A percentile compares a stretch with the other conserved stretches of the same genome.
phyloP scores from a whole-genome alignment of 306 rosid species.

The Fagus sylvatica region DNA sequence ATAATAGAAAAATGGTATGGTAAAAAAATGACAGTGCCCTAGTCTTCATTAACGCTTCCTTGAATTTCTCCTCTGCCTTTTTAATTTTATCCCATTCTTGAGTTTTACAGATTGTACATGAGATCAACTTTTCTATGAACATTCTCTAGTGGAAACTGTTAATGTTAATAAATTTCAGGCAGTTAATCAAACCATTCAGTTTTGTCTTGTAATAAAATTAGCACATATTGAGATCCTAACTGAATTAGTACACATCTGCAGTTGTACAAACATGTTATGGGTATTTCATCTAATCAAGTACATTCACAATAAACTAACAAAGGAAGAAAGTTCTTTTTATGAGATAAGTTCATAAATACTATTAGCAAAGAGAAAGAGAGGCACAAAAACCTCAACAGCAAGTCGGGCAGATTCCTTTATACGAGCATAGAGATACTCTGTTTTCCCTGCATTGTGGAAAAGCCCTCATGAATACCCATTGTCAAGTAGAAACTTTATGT shows the following conservation, averaged over 20 bases:
- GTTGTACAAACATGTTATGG: not conserved
- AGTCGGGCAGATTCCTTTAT: conserved; percentile 70
- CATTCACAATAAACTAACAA: not conserved
- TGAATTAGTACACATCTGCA: not conserved
- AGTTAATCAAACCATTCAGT: not conserved
- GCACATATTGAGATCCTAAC: not conserved
- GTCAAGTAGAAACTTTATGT: not conserved
- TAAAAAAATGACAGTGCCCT: not conserved
- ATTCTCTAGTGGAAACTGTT: not conserved
- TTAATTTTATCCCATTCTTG: not conserved
- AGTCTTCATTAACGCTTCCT: not conserved
- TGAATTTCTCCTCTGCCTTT: not conserved
- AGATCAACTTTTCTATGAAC: not conserved
- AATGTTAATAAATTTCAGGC: not conserved
- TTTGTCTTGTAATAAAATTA: not conserved
- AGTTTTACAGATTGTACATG: not conserved
- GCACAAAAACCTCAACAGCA: conserved; percentile 65
- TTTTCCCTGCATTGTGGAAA: conserved; percentile 72
- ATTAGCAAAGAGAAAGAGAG: not conserved
- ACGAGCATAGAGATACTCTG: conserved; percentile 79
- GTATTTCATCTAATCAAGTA: not conserved
- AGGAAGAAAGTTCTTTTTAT: not conserved
- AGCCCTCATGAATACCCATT: conserved; percentile 22
- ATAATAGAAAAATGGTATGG: not conserved
- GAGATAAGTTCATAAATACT: not conserved